Conservation (phyloP, 495 filamentous ascomycete species). For the Usnea hakonensis region DNA sequence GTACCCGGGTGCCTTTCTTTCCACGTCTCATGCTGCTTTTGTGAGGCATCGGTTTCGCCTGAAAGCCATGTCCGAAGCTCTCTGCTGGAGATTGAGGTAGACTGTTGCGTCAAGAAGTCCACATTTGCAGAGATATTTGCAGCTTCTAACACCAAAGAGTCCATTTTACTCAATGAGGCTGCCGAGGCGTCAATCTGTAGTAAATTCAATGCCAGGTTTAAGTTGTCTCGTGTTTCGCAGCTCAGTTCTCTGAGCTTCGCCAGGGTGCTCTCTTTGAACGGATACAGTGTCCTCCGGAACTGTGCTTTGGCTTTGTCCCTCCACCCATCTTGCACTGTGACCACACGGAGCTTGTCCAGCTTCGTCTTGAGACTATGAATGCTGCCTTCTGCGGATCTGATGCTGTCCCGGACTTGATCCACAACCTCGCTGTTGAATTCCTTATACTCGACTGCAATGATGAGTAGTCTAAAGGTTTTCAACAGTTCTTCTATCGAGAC, state of each 20-base stretch:
- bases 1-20: neutral
- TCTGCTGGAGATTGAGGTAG: neutral
- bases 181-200: neutral
- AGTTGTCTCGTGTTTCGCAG: neutral
- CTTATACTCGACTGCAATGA: neutral
- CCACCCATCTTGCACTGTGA: neutral
- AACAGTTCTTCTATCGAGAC: neutral
- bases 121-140: neutral
- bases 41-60: neutral
- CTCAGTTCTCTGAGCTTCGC: neutral
- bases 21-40: neutral
- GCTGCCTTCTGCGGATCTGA: neutral
- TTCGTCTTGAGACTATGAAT: neutral
- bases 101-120: neutral
- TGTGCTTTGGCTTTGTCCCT: constrained; percentile 1
- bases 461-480: neutral
- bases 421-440: neutral
- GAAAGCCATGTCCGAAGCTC: neutral
- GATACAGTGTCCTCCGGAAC: neutral
- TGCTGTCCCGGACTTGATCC: neutral
- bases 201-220: neutral
- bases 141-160: no score
- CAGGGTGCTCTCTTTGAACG: neutral
- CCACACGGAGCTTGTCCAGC: neutral
- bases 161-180: neutral